These are phyloP conservation scores for Dalbergia cochinchinensis DNA, from an alignment of 306 rosid species.

Conservation along the genomic window DNA sequence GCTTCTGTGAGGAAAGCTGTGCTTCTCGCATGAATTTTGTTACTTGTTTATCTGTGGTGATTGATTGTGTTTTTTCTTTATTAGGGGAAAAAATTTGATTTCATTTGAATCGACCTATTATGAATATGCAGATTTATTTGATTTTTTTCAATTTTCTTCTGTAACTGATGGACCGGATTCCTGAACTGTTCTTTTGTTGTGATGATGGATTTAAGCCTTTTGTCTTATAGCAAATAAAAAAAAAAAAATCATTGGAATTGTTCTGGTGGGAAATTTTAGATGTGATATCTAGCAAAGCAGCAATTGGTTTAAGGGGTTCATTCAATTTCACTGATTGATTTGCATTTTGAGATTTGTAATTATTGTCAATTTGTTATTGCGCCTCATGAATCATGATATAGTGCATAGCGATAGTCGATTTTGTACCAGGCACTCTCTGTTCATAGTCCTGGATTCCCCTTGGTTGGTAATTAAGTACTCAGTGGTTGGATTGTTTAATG, in stretches of 20 bases:
- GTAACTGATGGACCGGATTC: constrained; percentile 10
- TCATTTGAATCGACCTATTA: constrained; percentile 24
- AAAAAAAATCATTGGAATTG: constrained; percentile 18
- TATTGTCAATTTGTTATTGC: constrained; percentile 16
- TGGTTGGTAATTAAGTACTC: background rate
- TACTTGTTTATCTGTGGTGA: background rate
- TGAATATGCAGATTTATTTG: constrained; percentile 12
- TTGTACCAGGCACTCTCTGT: background rate
- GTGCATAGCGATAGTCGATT: background rate
- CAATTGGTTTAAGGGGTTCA: constrained; percentile 11
- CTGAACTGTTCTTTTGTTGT: constrained; percentile 39
- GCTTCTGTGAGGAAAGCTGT: background rate
- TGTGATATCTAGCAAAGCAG: constrained; percentile 23
- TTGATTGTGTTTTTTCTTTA: too few species aligned
- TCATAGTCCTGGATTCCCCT: constrained; percentile 12
- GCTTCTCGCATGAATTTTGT: constrained; percentile 9
- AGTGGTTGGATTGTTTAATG: background rate
- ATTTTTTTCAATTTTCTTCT: background rate
- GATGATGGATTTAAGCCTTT: background rate
- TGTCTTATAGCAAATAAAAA: constrained; percentile 14
- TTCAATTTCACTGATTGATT: constrained; percentile 36
- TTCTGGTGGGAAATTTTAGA: constrained; percentile 19
- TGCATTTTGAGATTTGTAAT: constrained; percentile 28
- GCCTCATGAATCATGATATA: constrained; percentile 9
- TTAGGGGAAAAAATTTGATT: background rate